Conservation (phyloP, 345 rosid genomes). For the Bruguiera parviflora region DNA sequence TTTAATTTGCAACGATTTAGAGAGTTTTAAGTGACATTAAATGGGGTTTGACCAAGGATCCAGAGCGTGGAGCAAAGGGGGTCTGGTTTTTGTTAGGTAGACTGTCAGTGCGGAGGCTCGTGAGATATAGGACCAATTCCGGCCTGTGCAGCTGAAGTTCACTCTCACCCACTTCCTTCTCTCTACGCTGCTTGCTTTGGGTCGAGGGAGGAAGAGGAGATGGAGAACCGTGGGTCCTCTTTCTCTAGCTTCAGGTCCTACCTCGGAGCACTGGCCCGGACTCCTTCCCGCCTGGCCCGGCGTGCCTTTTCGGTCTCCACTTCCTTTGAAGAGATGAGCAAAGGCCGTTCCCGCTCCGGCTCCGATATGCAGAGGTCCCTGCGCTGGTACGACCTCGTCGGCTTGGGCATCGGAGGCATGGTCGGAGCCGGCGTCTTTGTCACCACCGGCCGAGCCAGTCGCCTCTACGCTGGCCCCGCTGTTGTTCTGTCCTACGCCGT, state of each 20-base stretch:
- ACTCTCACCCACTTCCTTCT: background rate
- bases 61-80: no score
- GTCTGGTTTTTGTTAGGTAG: no score
- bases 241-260: conserved; percentile 58
- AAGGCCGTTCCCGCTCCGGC: conserved; percentile 54
- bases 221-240: conserved; percentile 35
- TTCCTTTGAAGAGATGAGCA: conserved; percentile 64
- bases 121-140: no score
- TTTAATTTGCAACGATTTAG: no score
- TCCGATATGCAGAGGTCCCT: conserved; percentile 64
- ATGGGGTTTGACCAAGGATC: no score
- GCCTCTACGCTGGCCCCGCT: conserved; percentile 65
- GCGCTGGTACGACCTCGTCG: conserved; percentile 81
- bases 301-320: conserved; percentile 75
- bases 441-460: conserved; percentile 69
- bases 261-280: conserved; percentile 54
- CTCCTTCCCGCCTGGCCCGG: conserved; percentile 63
- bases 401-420: conserved; percentile 94
- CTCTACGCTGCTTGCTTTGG: background rate
- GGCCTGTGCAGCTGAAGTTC: no score
- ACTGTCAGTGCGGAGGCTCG: no score
- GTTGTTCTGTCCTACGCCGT: conserved; percentile 81
- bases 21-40: no score
- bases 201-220: background rate
- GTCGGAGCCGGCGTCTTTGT: conserved; percentile 95